Evolutionary conservation across 73 alveolate genomes (phyloP), one percentile per base, ranked within the genome.

Genomic region (Paramecium pentaurelia): DNA sequence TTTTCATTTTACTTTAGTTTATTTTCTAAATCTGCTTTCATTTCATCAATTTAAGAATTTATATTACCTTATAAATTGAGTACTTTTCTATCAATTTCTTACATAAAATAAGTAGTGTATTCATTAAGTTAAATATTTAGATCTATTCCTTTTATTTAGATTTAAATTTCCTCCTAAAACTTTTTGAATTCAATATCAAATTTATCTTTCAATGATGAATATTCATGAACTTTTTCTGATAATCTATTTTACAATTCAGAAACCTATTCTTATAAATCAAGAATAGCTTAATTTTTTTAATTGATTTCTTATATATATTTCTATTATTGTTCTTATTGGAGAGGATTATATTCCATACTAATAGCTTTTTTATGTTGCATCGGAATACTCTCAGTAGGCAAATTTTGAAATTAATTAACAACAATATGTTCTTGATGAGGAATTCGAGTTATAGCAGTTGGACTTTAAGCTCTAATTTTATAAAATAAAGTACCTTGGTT

Each of bases 141-240:
- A 12, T 75, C 88, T 9, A 75, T 36, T 4, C 68, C 58, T n/a
- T 75, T 75, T 9, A 75, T 36, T 42, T 75, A 34, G 8, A 38
- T 30, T 20, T 30, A 25, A 0, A 75, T 16, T 36, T 75, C 88
- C 6, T 75, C 88, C 68, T 75, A 75, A 75, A 75, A 75, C 60
- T 75, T 75, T 37, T 75, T 75, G 60, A 75, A 75, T 75, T 75
- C 88, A 18, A 22, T 75, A 8, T 75, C 60, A 75, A 38, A 75
- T 38, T 75, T 75, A 5, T 75, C 88, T 38, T 75, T 36, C 9
- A 75, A 42, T 0, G 34, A 12, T 36, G 38, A 12, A 18, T 75
- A 75, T 37, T 75, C 88, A 75, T 75, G 64, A 14, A 75, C 88
- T 22, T 75, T 75, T 36, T 75, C 88, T 37, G 88, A 30, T 34